phyloP scores from a whole-genome alignment of 2,329 filamentous ascomycete species.

The Colletotrichum sp. region DNA sequence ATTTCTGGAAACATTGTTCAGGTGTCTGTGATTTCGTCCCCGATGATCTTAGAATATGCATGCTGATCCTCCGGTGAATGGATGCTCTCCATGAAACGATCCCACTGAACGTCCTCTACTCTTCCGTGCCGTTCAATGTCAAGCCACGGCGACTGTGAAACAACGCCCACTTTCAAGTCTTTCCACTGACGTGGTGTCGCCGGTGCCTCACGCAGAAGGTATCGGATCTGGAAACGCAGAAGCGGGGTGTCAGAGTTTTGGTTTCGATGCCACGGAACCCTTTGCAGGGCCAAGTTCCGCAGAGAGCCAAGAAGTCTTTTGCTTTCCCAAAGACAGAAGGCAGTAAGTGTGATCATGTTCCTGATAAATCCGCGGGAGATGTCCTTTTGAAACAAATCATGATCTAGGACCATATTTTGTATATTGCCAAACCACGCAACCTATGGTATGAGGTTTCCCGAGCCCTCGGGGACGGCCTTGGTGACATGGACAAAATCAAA shows the following conservation, averaged over 20 bases:
- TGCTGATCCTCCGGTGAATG: too few relatives aligned
- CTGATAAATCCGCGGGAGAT: neutral
- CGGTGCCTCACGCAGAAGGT: neutral
- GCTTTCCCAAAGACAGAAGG: neutral
- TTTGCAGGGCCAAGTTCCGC: neutral
- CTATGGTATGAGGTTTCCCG: neutral
- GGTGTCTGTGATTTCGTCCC: neutral
- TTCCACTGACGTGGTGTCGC: neutral
- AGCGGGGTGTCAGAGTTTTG: rapidly evolving
- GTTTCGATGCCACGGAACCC: neutral
- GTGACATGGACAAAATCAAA: neutral
- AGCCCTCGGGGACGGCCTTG: neutral
- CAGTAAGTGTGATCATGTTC: neutral
- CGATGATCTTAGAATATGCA: too few relatives aligned
- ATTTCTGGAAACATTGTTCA: neutral
- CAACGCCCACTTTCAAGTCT: neutral
- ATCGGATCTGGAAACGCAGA: neutral
- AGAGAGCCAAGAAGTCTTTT: neutral
- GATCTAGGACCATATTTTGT: neutral
- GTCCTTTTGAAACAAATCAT: neutral
- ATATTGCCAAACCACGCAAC: neutral
- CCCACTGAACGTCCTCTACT: neutral
- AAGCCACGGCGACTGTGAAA: neutral
- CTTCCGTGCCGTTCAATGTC: neutral
- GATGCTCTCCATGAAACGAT: neutral